Evolutionary conservation across 2,329 filamentous ascomycete genomes (phyloP).

Genomic region (Exophiala xenobiotica): DNA sequence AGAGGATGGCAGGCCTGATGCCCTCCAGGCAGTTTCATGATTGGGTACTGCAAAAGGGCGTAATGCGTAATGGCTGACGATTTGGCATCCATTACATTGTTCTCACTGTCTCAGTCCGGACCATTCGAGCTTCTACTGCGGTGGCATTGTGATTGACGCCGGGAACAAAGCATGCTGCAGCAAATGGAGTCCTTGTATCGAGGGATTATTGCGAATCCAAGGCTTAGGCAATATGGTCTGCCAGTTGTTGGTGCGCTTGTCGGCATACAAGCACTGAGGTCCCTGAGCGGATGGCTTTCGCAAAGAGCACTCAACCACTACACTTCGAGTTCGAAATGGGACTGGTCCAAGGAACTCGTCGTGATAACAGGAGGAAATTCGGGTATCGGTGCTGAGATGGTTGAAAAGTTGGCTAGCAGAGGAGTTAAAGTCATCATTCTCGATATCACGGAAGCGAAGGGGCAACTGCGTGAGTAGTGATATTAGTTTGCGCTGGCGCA

Average conservation of each 20-base stretch:
- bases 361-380: constrained; percentile 8
- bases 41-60: too few species aligned
- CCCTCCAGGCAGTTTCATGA: too few species aligned
- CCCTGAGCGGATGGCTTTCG: background rate
- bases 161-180: too few species aligned
- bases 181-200: background rate
- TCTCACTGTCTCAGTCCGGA: too few species aligned
- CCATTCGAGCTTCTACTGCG: too few species aligned
- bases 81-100: too few species aligned
- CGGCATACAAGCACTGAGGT: background rate
- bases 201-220: background rate
- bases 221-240: background rate
- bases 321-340: background rate
- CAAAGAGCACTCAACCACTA: constrained; percentile 2
- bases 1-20: too few species aligned
- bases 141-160: too few species aligned
- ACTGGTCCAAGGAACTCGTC: constrained; percentile 6
- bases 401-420: constrained; percentile 8
- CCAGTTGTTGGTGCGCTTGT: background rate
- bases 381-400: constrained; percentile 34
- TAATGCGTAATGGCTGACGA: too few species aligned
- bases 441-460: background rate
- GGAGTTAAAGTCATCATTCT: constrained; percentile 8
- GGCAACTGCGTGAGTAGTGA: background rate
- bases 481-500: too few species aligned